Base-by-base conservation (phyloP, 2,329 filamentous ascomycete genomes). In the Microdochium nivale region DNA sequence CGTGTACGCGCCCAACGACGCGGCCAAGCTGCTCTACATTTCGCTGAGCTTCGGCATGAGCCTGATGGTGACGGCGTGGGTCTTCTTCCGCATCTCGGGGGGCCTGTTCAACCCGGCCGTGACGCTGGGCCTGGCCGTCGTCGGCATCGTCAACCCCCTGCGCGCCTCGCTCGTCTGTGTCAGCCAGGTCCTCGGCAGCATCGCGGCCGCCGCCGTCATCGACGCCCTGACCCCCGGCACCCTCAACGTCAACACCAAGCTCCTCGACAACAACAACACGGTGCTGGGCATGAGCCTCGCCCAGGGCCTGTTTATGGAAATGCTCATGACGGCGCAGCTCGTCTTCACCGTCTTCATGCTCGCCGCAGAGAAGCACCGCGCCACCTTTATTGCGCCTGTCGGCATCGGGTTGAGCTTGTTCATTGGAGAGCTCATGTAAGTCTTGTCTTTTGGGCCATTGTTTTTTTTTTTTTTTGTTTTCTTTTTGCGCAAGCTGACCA, bases 321-420 rank as follows among this genome's bases (percentile, higher is more conserved):
- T 77, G 62, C 74, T 80, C 55, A 66, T 80, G 23, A 80, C 77
- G 1, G 69, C 75, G 0, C 70, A 78, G 60, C 64, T 81, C 8
- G 71, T 79, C 14, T 70, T 80, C 35, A 74, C 77, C 3, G 74
- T 80, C 49, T 73, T 78, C 60, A 82, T 83, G 79, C 66, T 83
- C 33, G 80, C 79, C 0, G 76, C 74, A 5, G 79, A 83, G 57
- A 84, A 85, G 61, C 80, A 84, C 61, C 78, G 78, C 53, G 77
- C 75, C 1, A 85, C 81, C 0, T 84, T 74, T 60, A 68, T 85
- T 3, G 81, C 81, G 0, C 82, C 82, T 0, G 66, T 86, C 1
- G 81, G 80, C 1, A 84, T 86, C 55, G 83, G 83, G 0, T 62
- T 84, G 3, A 68, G 80, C 0, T 70, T 86, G 23, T 85, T 85